These are phyloP conservation scores for Yamadazyma songkhlaensis DNA, from an alignment of 1,139 yeast species.

Conservation along the genomic window DNA sequence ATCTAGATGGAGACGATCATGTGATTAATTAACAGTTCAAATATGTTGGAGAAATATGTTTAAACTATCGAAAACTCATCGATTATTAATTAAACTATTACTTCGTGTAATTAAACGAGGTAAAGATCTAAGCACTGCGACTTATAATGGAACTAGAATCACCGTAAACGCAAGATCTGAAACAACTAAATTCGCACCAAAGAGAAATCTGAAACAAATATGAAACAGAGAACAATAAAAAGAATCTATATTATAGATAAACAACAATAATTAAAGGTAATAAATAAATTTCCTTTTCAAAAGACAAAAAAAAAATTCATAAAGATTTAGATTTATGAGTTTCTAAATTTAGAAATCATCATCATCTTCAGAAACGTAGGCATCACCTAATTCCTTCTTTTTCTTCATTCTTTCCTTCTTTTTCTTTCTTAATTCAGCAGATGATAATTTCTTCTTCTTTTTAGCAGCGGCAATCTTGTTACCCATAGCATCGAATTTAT, in stretches of 20 bases:
- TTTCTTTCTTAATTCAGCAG: conserved; percentile 99
- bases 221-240: conserved; percentile 3
- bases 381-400: conserved; percentile 99
- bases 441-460: conserved; percentile 97
- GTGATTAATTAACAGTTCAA: too few relatives aligned
- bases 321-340: conserved; percentile 3
- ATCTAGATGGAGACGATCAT: too few relatives aligned
- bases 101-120: too few relatives aligned
- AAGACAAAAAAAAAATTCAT: conserved; percentile 7
- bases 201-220: not conserved
- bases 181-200: too few relatives aligned
- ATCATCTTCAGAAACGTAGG: conserved; percentile 94
- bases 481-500: conserved; percentile 99
- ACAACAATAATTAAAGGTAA: conserved; percentile 15
- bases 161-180: too few relatives aligned
- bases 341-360: conserved; percentile 42
- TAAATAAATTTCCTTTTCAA: conserved; percentile 9
- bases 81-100: too few relatives aligned
- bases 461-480: conserved; percentile 95
- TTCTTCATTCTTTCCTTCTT: conserved; percentile 99
- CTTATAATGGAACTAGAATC: too few relatives aligned
- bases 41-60: too few relatives aligned
- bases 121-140: too few relatives aligned
- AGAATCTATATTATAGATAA: conserved; percentile 17
- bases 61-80: too few relatives aligned